Evolutionary conservation across 805 yeast species (phyloP).

Genomic region (Pichia eremophila): DNA sequence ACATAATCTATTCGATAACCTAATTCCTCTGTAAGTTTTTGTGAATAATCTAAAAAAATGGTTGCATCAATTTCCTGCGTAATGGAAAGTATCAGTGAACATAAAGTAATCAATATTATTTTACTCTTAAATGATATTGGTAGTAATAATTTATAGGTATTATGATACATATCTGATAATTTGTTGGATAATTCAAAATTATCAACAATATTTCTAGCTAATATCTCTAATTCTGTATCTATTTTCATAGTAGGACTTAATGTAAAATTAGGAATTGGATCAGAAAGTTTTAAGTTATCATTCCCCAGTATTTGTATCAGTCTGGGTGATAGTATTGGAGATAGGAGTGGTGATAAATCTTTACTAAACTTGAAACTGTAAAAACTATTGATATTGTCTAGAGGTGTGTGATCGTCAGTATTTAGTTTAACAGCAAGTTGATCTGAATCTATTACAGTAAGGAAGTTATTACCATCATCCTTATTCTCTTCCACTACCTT

Average conservation of each 20-base stretch:
- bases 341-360: too few relatives aligned
- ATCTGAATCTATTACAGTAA: too few relatives aligned
- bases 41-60: not conserved
- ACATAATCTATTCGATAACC: not conserved
- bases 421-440: too few relatives aligned
- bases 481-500: too few relatives aligned
- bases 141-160: not conserved
- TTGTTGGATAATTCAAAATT: not conserved
- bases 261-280: not conserved
- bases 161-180: not conserved
- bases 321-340: too few relatives aligned
- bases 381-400: too few relatives aligned
- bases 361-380: too few relatives aligned
- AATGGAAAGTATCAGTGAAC: slow-evolving; percentile 11
- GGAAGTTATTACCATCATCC: too few relatives aligned
- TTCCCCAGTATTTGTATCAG: not conserved
- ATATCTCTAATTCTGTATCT: not conserved
- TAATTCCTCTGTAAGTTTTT: not conserved
- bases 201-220: not conserved
- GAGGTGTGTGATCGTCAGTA: too few relatives aligned
- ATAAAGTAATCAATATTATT: slow-evolving; percentile 9
- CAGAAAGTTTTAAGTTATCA: too few relatives aligned
- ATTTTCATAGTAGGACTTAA: not conserved
- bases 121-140: slow-evolving; percentile 1
- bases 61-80: slow-evolving; percentile 1